Evolutionary conservation across 805 yeast genomes (phyloP).

Genomic region (Kazachstania psychrophila): DNA sequence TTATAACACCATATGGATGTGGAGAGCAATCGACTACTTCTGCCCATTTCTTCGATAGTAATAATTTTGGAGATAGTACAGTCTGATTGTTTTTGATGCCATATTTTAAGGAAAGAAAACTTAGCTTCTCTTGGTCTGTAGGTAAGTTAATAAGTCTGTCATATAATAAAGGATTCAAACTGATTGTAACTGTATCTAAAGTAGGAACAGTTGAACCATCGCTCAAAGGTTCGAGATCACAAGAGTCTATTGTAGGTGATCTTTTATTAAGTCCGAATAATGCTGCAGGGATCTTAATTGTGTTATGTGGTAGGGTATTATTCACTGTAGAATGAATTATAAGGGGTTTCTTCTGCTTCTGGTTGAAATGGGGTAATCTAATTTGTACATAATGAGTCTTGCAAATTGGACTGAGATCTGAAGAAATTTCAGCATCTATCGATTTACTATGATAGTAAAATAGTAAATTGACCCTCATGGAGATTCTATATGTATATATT

Average conservation of each 20-base stretch:
- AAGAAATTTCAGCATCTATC: constrained; percentile 7
- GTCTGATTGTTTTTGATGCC: constrained; percentile 6
- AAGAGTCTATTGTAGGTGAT: constrained; percentile 10
- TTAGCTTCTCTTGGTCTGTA: constrained; percentile 9
- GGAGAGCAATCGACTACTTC: constrained; percentile 16
- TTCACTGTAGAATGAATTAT: neutral
- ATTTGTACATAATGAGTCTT: neutral
- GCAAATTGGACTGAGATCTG: constrained; percentile 3
- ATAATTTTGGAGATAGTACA: neutral
- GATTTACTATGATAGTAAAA: constrained; percentile 3
- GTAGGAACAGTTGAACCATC: constrained; percentile 4
- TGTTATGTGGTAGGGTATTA: neutral
- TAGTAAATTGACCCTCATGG: constrained; percentile 8
- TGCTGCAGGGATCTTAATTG: neutral
- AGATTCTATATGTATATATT: no score
- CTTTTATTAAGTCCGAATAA: neutral
- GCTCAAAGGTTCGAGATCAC: constrained; percentile 8
- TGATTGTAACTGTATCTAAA: constrained; percentile 10
- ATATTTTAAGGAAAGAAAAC: constrained; percentile 19
- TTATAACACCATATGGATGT: constrained; percentile 14
- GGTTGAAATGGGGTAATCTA: neutral
- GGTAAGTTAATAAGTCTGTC: constrained; percentile 13
- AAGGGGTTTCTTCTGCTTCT: neutral
- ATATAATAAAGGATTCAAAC: constrained; percentile 14
- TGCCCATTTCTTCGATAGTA: constrained; percentile 10